Conservation (phyloP, 495 filamentous ascomycete species). For the Corynascus novoguineensis region DNA sequence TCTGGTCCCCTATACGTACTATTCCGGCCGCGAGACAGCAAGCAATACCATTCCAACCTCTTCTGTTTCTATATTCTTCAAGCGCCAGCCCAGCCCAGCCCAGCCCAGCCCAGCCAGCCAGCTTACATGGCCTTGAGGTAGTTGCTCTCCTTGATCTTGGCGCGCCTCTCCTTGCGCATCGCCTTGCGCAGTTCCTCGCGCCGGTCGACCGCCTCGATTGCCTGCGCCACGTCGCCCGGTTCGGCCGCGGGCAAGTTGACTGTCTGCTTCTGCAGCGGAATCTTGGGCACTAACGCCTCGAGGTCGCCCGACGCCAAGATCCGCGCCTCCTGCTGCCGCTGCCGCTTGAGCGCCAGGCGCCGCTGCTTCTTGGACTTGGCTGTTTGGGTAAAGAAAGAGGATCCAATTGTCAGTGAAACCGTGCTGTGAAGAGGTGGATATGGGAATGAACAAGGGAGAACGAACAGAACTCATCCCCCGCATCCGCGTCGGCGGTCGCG, state of each 20-base stretch:
- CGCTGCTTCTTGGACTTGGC: slow-evolving; percentile 79
- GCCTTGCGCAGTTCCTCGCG: slow-evolving; percentile 62
- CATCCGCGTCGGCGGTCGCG: slow-evolving; percentile 36
- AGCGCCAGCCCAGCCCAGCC: background rate
- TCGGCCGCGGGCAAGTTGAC: slow-evolving; percentile 68
- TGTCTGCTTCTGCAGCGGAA: slow-evolving; percentile 78
- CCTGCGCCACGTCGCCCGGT: slow-evolving; percentile 52
- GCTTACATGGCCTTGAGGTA: slow-evolving; percentile 77
- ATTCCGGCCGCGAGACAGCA: background rate
- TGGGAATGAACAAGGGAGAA: slow-evolving; percentile 10
- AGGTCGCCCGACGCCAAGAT: slow-evolving; percentile 59
- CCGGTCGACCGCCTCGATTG: slow-evolving; percentile 52
- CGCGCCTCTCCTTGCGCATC: slow-evolving; percentile 67
- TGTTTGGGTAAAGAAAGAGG: slow-evolving; percentile 27
- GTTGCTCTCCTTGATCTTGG: slow-evolving; percentile 84
- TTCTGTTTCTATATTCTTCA: background rate
- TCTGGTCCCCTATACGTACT: background rate
- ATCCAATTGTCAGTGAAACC: background rate
- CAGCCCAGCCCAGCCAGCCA: background rate
- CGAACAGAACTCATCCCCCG: slow-evolving; percentile 71
- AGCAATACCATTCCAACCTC: background rate
- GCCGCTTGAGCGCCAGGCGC: slow-evolving; percentile 57
- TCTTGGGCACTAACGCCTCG: slow-evolving; percentile 60
- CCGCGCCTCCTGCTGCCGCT: slow-evolving; percentile 58
- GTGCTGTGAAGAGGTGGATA: background rate